These are phyloP conservation scores for Vaccinium macrocarpon DNA, from an alignment of 148 eudicot species.

Conservation along the genomic window DNA sequence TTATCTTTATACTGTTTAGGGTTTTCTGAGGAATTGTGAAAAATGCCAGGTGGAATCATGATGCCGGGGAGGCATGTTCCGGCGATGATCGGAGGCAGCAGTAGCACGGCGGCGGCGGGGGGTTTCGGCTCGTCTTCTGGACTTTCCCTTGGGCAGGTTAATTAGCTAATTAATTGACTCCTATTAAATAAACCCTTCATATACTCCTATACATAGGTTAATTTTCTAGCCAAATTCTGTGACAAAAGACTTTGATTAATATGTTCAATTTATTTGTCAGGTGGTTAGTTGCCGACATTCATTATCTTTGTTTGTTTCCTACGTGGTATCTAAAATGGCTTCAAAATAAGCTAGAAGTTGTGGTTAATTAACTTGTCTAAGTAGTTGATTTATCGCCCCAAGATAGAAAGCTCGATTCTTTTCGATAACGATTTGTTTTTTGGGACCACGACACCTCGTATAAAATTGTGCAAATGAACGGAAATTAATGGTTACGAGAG, in stretches of 20 bases:
- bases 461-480: no score
- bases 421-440: no score
- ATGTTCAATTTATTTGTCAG: not conserved
- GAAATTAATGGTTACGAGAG: no score
- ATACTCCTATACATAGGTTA: not conserved
- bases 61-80: conserved; percentile 7
- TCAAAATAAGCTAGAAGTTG: no score
- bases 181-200: not conserved
- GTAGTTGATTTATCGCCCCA: no score
- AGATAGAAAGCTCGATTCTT: no score
- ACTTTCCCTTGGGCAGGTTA: conserved; percentile 13
- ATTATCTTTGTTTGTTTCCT: not conserved
- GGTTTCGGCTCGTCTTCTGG: conserved; percentile 11
- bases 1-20: not conserved
- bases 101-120: not conserved
- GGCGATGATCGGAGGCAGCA: not conserved
- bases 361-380: no score
- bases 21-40: not conserved
- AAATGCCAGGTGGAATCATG: conserved; percentile 14
- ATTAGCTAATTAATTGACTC: not conserved
- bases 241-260: not conserved
- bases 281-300: not conserved
- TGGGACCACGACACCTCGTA: no score
- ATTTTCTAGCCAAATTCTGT: not conserved
- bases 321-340: no score